A percentile compares a stretch with the other conserved stretches of the same genome.
phyloP scores from a whole-genome alignment of 208 protist genomes.

The Wallacemonas sp. region DNA sequence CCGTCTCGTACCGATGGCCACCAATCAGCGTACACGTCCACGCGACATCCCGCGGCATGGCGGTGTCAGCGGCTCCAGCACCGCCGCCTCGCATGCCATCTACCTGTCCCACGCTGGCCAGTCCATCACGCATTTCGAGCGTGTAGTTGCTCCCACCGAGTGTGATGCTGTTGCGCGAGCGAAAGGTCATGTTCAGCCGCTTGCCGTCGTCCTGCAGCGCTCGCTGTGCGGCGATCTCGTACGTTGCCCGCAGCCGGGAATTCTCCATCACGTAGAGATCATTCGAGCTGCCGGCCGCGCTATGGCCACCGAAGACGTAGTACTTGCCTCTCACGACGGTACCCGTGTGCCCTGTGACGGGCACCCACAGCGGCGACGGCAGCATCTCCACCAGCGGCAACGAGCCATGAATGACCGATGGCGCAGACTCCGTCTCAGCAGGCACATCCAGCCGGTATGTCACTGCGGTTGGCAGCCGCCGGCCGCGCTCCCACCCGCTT shows the following conservation, averaged over 20 bases:
- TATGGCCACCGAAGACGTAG: slow-evolving; percentile 74
- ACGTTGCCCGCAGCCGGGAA: slow-evolving; percentile 2
- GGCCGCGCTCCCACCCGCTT: slow-evolving; percentile 56
- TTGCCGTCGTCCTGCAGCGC: background rate
- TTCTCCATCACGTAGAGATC: slow-evolving; percentile 34
- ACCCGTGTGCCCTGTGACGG: slow-evolving; percentile 44
- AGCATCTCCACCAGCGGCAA: background rate
- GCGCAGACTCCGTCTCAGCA: slow-evolving; percentile 7
- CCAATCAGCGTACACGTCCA: slow-evolving; percentile 2
- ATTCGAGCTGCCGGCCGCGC: slow-evolving; percentile 26
- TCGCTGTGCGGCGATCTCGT: slow-evolving; percentile 10
- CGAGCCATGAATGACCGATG: slow-evolving; percentile 2
- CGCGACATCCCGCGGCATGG: background rate
- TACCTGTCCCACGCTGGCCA: background rate
- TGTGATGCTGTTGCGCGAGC: slow-evolving; percentile 15
- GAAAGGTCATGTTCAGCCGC: slow-evolving; percentile 6
- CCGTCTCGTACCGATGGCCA: background rate
- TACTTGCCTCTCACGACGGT: slow-evolving; percentile 28
- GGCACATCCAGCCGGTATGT: slow-evolving; percentile 20
- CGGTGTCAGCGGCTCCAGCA: background rate
- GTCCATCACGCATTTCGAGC: slow-evolving; percentile 9
- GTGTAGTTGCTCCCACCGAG: background rate
- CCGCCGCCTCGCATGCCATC: background rate
- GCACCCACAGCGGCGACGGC: slow-evolving; percentile 2
- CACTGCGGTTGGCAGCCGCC: slow-evolving; percentile 29